Evolutionary conservation across 805 yeast species (phyloP).

Genomic region (Zygoascus biomembranicola): DNA sequence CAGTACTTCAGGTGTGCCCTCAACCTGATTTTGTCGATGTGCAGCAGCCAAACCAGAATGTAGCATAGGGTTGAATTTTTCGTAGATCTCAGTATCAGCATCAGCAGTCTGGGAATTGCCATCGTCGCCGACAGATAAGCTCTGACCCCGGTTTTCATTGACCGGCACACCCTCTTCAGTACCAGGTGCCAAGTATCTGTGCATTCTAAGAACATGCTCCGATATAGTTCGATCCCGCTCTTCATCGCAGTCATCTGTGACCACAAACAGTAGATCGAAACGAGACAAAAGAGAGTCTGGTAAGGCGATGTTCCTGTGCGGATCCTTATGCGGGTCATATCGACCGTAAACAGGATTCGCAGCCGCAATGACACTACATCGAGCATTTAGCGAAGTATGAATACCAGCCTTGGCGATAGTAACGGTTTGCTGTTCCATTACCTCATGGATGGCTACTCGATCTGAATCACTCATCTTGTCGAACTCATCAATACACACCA

Average conservation of each 20-base stretch:
- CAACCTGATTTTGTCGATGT: conserved; percentile 4
- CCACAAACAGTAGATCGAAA: conserved; percentile 90
- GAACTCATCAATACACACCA: conserved; percentile 97
- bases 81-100: conserved; percentile 57
- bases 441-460: conserved; percentile 98
- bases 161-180: conserved; percentile 89
- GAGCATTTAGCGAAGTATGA: conserved; percentile 90
- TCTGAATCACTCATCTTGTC: conserved; percentile 97
- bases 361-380: conserved; percentile 95
- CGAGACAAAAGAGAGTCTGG: conserved; percentile 96
- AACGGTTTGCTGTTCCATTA: conserved; percentile 98
- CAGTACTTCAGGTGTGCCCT: conserved; percentile 38
- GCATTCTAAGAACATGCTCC: conserved; percentile 92
- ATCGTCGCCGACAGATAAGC: conserved; percentile 74
- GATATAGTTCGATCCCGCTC: conserved; percentile 77
- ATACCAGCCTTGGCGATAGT: conserved; percentile 98
- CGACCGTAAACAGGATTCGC: conserved; percentile 98
- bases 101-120: conserved; percentile 37
- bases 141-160: conserved; percentile 61
- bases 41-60: conserved; percentile 64
- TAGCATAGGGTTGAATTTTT: conserved; percentile 70
- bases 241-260: conserved; percentile 89
- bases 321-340: conserved; percentile 91
- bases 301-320: conserved; percentile 91
- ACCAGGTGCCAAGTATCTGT: conserved; percentile 81